Evolutionary conservation across 371 early-diverging fungal species (phyloP), one percentile per base, ranked within the genome.

Genomic region (Mucor circinelloides): DNA sequence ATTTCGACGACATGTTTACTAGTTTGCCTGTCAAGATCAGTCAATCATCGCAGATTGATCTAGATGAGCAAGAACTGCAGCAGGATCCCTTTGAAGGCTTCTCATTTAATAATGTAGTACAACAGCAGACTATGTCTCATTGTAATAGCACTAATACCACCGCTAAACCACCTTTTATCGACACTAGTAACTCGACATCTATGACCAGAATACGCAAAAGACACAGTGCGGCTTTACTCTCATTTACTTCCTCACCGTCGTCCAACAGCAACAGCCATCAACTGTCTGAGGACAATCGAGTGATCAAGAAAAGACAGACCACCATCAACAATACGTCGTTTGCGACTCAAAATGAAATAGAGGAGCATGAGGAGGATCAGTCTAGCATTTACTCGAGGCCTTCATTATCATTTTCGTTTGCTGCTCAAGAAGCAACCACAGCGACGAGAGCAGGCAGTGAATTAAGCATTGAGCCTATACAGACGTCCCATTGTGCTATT

Each of bases 1-100:
- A 91, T 58, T 91, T 91, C 71, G 92, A 91, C 63, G 82, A 84
- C 28, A 57, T 72, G 1, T 91, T 90, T 64, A 73, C 87, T n/a
- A 77, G 36, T 21, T 84, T 88, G 85, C 71, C 87, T 8, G 87
- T 87, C 4, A 72, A 78, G 27, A 73, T 82, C 23, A 81, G 85
- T 8, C 63, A 66, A 40, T 60, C 68, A 5, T 76, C 74, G n/a
- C 56, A 52, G 15, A 21, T 46, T 12, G 28, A 28, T 12, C 0
- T 21, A 10, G 38, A 32, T 12, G 46, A 46, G 3, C 21, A 21
- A 8, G 46, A 8, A 17, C 40, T 19, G 27, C 17, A 21, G 38
- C 40, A 48, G 23, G 78, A 80, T 32, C 72, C 74, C 12, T 80
- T 80, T 72, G 69, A 72, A 31, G 58, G 58, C 17, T 79, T 79